These are phyloP conservation scores for Fusarium verrucosum DNA, from an alignment of 2,329 filamentous ascomycete species.

Conservation along the genomic window DNA sequence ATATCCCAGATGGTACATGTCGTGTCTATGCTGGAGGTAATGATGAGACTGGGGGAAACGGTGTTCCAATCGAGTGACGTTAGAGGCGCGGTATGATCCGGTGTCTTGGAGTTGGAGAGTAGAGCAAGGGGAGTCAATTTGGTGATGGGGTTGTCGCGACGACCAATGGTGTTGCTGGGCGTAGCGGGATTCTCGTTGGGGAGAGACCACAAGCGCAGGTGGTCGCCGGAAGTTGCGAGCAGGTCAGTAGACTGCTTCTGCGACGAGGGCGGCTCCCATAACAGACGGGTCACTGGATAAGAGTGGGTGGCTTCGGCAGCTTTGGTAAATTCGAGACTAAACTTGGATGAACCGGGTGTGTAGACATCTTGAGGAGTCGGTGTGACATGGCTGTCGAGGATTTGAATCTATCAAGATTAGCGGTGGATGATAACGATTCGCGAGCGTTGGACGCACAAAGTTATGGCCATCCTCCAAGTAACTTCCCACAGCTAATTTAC, in stretches of 20 bases:
- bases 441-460: conserved; percentile 67
- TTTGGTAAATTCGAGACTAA: conserved; percentile 88
- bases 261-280: conserved; percentile 95
- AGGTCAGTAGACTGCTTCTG: conserved; percentile 96
- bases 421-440: background rate
- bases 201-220: conserved; percentile 92
- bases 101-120: conserved; percentile 96
- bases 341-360: conserved; percentile 74
- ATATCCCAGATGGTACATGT: conserved; percentile 99
- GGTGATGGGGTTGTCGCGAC: conserved; percentile 67
- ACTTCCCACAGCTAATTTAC: conserved; percentile 94
- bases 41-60: conserved; percentile 94
- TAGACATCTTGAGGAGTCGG: conserved; percentile 76
- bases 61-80: conserved; percentile 99
- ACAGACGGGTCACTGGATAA: conserved; percentile 91
- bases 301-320: conserved; percentile 97
- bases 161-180: conserved; percentile 73
- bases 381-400: conserved; percentile 84
- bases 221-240: conserved; percentile 92
- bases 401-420: conserved; percentile 78
- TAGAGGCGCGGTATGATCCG: conserved; percentile 94
- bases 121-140: conserved; percentile 94
- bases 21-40: conserved; percentile 98
- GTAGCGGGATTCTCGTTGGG: conserved; percentile 71
- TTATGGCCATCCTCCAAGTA: conserved; percentile 98